Evolutionary conservation across 148 eudicot genomes (phyloP).

Genomic region (Mesembryanthemum crystallinum): DNA sequence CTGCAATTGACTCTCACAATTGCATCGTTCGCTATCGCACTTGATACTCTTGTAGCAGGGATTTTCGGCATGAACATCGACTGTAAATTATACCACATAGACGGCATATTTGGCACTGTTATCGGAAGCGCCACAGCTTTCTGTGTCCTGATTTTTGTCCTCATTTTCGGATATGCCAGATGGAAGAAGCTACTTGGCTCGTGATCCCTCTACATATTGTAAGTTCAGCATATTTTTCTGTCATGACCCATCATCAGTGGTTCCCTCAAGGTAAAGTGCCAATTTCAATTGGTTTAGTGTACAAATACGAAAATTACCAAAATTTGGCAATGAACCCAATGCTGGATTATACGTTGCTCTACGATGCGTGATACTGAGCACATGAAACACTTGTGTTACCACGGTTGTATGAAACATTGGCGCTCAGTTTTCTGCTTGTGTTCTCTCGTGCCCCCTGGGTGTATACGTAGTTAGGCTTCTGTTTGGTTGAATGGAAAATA

Average conservation of each 20-base stretch:
- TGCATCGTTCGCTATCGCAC: conserved; percentile 67
- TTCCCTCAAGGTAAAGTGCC: neutral
- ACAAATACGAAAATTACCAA: neutral
- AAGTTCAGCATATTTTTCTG: neutral
- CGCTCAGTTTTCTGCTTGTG: no score
- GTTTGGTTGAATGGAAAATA: no score
- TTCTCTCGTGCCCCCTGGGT: no score
- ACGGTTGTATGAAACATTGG: no score
- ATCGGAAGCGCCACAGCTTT: conserved; percentile 35
- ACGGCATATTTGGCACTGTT: conserved; percentile 42
- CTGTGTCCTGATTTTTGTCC: conserved; percentile 53
- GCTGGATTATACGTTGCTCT: no score
- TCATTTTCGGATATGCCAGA: conserved; percentile 83
- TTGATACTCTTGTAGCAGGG: conserved; percentile 64
- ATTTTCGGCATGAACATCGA: conserved; percentile 84
- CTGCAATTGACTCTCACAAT: conserved; percentile 77
- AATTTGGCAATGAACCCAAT: neutral
- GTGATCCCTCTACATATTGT: conserved; percentile 21
- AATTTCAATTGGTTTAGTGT: neutral
- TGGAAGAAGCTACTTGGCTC: conserved; percentile 92
- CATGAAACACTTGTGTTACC: no score
- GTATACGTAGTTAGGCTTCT: no score
- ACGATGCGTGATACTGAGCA: no score
- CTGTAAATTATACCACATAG: conserved; percentile 33
- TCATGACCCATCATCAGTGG: neutral